A percentile compares a stretch with the other conserved stretches of the same genome.
Conservation (phyloP, 2,329 filamentous ascomycete genomes). For the Boeremia lycopersici region DNA sequence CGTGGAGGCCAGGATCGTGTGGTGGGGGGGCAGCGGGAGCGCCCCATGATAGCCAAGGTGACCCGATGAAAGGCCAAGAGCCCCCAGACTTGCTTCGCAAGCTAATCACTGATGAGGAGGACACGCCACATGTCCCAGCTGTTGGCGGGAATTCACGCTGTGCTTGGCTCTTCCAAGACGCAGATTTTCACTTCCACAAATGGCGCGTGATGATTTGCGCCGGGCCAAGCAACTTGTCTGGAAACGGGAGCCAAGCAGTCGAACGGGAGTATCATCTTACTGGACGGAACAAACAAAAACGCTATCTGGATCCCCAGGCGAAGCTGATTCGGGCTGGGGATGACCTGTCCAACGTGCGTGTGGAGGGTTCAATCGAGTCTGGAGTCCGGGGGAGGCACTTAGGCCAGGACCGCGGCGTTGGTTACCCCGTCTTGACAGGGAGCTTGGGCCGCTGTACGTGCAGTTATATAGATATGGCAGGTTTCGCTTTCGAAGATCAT, state of each 20-base stretch:
- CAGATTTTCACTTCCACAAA: constrained; percentile 21
- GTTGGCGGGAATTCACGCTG: constrained; percentile 17
- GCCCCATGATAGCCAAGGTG: neutral
- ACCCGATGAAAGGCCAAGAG: constrained; percentile 2
- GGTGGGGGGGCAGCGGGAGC: neutral
- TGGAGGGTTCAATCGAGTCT: constrained; percentile 23
- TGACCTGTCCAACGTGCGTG: constrained; percentile 15
- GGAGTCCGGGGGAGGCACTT: constrained; percentile 14
- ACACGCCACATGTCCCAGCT: constrained; percentile 6
- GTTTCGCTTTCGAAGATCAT: constrained; percentile 17
- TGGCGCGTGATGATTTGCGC: constrained; percentile 11
- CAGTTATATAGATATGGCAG: constrained; percentile 34
- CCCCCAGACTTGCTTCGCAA: constrained; percentile 10
- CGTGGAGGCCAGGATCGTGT: neutral
- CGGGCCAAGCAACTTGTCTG: constrained; percentile 15
- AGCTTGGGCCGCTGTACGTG: constrained; percentile 30
- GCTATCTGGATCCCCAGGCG: constrained; percentile 15
- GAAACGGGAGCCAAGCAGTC: constrained; percentile 12
- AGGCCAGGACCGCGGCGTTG: constrained; percentile 24
- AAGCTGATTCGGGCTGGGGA: constrained; percentile 9
- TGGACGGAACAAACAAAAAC: constrained; percentile 15
- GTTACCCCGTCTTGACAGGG: constrained; percentile 31
- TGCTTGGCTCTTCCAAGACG: constrained; percentile 23
- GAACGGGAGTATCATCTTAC: constrained; percentile 15
- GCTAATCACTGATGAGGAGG: constrained; percentile 8